These are phyloP conservation scores for Tulasnella sp. DNA, from an alignment of 768 basidiomycete genomes.

Conservation along the genomic window DNA sequence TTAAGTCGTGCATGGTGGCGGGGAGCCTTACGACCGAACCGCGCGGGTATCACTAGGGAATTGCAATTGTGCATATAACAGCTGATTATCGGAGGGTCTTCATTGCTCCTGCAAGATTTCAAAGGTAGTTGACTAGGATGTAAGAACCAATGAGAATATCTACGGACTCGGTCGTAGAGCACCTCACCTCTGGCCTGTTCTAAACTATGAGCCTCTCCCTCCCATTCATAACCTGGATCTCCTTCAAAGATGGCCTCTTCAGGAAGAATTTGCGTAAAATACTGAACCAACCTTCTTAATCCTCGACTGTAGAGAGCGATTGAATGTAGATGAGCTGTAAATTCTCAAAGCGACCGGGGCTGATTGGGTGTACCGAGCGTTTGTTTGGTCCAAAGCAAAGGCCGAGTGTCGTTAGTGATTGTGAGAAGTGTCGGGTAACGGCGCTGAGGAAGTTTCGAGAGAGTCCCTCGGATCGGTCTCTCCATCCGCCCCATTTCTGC, in stretches of 20 bases:
- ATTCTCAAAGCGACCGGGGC: not conserved
- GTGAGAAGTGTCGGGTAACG: not conserved
- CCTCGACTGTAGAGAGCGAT: no score
- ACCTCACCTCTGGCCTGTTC: not conserved
- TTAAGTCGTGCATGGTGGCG: no score
- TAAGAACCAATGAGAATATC: no score
- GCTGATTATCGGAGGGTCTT: no score
- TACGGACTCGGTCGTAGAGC: no score
- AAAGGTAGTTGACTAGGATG: no score
- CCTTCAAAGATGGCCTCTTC: not conserved
- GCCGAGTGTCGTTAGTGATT: not conserved
- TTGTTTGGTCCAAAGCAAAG: not conserved
- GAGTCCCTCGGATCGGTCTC: not conserved
- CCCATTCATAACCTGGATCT: not conserved
- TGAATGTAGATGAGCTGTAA: not conserved
- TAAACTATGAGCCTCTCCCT: not conserved
- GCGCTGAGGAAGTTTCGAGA: not conserved
- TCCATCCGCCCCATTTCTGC: not conserved
- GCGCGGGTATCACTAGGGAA: no score
- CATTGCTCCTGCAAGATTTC: no score
- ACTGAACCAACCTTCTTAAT: not conserved
- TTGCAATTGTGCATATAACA: no score
- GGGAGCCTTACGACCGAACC: no score
- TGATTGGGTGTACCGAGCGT: not conserved
- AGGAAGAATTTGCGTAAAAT: not conserved